A percentile compares a stretch with the other conserved stretches of the same genome.
Evolutionary conservation across 371 early-diverging fungal genomes (phyloP).

Genomic region (Lichtheimia ornata): DNA sequence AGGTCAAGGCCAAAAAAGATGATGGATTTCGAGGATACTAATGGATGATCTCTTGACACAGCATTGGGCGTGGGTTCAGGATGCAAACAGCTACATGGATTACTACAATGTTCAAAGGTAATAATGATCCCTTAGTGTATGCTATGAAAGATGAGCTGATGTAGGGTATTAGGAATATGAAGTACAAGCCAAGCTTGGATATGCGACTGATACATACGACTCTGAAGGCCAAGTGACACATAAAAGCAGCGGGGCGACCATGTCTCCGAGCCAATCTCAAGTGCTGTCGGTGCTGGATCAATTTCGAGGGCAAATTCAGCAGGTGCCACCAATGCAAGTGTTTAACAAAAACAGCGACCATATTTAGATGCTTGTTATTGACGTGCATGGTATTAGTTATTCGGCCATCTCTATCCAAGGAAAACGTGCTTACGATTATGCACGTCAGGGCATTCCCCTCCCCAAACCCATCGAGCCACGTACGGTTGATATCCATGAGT

Average conservation of each 20-base stretch:
- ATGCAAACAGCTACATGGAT: slow-evolving; percentile 41
- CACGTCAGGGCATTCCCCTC: slow-evolving; percentile 32
- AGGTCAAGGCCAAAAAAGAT: background rate
- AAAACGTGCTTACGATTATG: slow-evolving; percentile 54
- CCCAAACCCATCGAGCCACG: slow-evolving; percentile 40
- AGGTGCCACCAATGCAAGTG: slow-evolving; percentile 54
- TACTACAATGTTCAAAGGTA: slow-evolving; percentile 38
- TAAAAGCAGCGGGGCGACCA: slow-evolving; percentile 17
- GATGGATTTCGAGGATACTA: background rate
- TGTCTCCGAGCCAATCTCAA: slow-evolving; percentile 22
- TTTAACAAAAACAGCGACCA: background rate
- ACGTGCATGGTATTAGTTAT: slow-evolving; percentile 27
- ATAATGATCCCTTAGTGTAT: background rate
- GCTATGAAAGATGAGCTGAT: background rate
- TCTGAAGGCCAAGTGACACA: slow-evolving; percentile 32
- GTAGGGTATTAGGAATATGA: slow-evolving; percentile 33
- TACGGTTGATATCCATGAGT: slow-evolving; percentile 23
- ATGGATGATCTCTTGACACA: background rate
- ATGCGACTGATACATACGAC: slow-evolving; percentile 54
- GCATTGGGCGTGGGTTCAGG: slow-evolving; percentile 51
- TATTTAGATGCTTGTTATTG: slow-evolving; percentile 8
- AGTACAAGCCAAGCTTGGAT: slow-evolving; percentile 44
- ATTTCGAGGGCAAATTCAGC: slow-evolving; percentile 43
- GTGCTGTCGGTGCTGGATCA: slow-evolving; percentile 24
- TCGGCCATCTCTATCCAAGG: slow-evolving; percentile 52